Conservation (phyloP, 805 yeast genomes). For the Nakazawaea anatomiae region DNA sequence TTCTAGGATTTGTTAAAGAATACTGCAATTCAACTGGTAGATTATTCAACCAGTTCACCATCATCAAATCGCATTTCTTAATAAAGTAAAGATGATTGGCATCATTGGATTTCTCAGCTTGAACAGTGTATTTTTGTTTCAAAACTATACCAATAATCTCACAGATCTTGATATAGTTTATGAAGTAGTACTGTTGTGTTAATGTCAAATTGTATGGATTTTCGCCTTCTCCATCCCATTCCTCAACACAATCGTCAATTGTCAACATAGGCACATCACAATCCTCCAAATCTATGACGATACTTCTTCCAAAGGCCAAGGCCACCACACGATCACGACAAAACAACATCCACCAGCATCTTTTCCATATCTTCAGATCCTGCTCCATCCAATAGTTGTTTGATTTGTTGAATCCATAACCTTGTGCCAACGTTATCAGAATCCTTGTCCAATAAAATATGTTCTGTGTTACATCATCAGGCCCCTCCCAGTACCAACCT, state of each 20-base stretch:
- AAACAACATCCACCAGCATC: constrained; percentile 74
- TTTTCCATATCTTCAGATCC: constrained; percentile 42
- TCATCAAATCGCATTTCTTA: constrained; percentile 64
- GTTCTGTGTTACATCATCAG: constrained; percentile 61
- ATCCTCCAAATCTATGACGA: constrained; percentile 61
- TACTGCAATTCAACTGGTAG: constrained; percentile 60
- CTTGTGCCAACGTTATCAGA: constrained; percentile 67
- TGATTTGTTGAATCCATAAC: constrained; percentile 61
- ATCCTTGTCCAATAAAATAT: constrained; percentile 66
- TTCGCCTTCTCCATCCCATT: constrained; percentile 33
- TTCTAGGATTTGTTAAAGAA: constrained; percentile 45
- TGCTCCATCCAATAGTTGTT: constrained; percentile 15
- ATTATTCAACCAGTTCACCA: constrained; percentile 71
- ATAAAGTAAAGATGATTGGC: constrained; percentile 29
- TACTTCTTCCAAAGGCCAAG: constrained; percentile 70
- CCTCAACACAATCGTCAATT: constrained; percentile 58
- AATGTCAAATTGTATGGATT: constrained; percentile 34
- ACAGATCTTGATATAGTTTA: constrained; percentile 58
- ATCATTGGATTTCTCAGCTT: constrained; percentile 48
- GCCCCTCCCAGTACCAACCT: constrained; percentile 71
- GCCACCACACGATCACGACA: constrained; percentile 66
- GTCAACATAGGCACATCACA: constrained; percentile 72
- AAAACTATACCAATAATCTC: constrained; percentile 68
- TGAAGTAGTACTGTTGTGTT: constrained; percentile 50
- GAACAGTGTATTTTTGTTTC: constrained; percentile 65